Conservation (phyloP, 2,329 filamentous ascomycete genomes). For the Ampelomyces quisqualis region DNA sequence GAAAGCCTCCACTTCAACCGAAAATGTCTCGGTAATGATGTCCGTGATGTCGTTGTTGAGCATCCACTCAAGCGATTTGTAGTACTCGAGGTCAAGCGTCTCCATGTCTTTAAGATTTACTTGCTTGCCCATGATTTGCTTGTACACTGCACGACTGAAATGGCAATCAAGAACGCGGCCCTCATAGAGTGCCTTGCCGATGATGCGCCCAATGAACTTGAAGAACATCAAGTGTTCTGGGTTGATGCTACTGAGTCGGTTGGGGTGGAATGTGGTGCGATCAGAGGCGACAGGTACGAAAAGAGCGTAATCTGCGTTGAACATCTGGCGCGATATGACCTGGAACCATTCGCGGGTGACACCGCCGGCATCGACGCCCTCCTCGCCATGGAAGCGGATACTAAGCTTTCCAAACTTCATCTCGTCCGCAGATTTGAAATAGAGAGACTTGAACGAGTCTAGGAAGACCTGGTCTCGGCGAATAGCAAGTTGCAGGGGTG, state of each 20-base stretch:
- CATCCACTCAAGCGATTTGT: conserved; percentile 99
- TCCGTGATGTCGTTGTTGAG: conserved; percentile 98
- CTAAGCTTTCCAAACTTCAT: conserved; percentile 99
- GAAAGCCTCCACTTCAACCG: conserved; percentile 90
- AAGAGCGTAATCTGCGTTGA: conserved; percentile 94
- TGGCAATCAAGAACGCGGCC: conserved; percentile 94
- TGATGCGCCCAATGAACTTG: conserved; percentile 98
- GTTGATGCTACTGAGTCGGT: conserved; percentile 90
- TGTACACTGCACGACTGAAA: conserved; percentile 98
- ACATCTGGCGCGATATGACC: conserved; percentile 95
- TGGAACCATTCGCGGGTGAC: conserved; percentile 99
- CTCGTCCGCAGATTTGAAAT: conserved; percentile 94
- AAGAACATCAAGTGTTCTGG: conserved; percentile 96
- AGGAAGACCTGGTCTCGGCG: conserved; percentile 95
- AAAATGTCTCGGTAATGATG: conserved; percentile 95
- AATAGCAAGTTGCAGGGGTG: conserved; percentile 81
- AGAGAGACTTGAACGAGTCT: conserved; percentile 96
- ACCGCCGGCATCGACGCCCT: conserved; percentile 95
- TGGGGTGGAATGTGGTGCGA: conserved; percentile 97
- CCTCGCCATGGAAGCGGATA: conserved; percentile 94
- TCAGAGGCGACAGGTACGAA: conserved; percentile 97
- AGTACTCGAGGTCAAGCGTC: conserved; percentile 96
- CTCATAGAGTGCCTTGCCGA: conserved; percentile 97
- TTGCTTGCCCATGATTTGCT: conserved; percentile 89
- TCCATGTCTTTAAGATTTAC: conserved; percentile 99